phyloP scores from a whole-genome alignment of 148 eudicot genomes.

The Polygonum aviculare region DNA sequence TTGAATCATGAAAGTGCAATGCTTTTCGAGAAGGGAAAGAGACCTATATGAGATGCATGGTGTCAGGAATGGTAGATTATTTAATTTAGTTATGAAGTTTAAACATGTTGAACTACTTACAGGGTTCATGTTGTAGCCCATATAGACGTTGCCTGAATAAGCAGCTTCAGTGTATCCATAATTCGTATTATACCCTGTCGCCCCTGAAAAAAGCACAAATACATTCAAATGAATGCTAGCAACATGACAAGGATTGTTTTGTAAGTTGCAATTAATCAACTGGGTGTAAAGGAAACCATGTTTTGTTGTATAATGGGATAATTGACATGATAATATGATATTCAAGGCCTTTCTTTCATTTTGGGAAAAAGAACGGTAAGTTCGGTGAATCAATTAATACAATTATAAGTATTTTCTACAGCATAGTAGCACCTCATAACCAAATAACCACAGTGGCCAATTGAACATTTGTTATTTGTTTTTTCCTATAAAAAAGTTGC shows the following conservation, averaged over 20 bases:
- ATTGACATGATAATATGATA: neutral
- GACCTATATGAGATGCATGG: neutral
- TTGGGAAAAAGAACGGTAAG: neutral
- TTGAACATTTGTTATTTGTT: neutral
- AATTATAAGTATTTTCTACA: neutral
- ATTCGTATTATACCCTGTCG: slow-evolving; percentile 46
- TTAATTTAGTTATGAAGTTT: neutral
- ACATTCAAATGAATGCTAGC: neutral
- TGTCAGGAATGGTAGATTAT: neutral
- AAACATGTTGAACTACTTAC: slow-evolving; percentile 10
- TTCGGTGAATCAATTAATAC: neutral
- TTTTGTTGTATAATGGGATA: neutral
- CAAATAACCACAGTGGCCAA: neutral
- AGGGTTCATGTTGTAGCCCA: slow-evolving; percentile 55
- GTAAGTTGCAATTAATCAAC: neutral
- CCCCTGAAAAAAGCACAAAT: neutral
- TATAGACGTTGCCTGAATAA: slow-evolving; percentile 61
- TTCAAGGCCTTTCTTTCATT: neutral
- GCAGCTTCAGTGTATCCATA: slow-evolving; percentile 66
- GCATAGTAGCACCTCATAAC: neutral
- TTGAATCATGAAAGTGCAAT: neutral
- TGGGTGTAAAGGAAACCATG: neutral
- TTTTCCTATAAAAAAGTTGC: neutral
- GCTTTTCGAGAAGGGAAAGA: neutral
- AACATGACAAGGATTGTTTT: neutral